Evolutionary conservation across 208 protist genomes (phyloP).

Genomic region (Phytomonas sp.): DNA sequence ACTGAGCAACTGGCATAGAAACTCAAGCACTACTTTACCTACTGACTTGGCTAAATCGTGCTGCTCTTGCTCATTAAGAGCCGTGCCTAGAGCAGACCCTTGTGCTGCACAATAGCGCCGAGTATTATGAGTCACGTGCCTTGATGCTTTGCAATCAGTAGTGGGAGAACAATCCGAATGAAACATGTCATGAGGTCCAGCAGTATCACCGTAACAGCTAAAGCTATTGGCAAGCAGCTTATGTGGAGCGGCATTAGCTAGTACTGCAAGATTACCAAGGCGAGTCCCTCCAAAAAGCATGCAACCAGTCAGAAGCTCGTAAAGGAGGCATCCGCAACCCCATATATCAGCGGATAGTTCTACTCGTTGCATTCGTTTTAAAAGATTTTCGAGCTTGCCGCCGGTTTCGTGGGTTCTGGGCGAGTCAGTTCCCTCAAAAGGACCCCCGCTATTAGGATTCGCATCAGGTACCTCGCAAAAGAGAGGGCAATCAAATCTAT

Average conservation of each 20-base stretch:
- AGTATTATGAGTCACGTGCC: not conserved
- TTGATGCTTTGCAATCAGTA: not conserved
- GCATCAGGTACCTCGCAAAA: not conserved
- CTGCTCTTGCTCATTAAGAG: constrained; percentile 41
- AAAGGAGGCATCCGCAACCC: constrained; percentile 74
- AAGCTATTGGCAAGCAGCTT: not conserved
- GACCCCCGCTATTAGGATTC: not conserved
- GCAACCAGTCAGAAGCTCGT: constrained; percentile 73
- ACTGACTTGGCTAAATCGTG: constrained; percentile 31
- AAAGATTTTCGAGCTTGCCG: not conserved
- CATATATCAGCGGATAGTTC: constrained; percentile 79
- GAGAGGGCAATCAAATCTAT: not conserved
- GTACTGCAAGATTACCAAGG: constrained; percentile 43
- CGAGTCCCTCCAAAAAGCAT: constrained; percentile 72
- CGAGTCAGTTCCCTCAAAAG: not conserved
- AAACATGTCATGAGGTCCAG: not conserved
- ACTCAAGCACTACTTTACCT: constrained; percentile 39
- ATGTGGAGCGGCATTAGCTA: constrained; percentile 17
- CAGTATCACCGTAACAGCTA: constrained; percentile 1
- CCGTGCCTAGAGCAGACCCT: constrained; percentile 13
- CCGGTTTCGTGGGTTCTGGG: not conserved
- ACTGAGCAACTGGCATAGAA: constrained; percentile 40
- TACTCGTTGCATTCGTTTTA: constrained; percentile 22
- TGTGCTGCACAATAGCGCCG: not conserved
- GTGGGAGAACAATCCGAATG: not conserved